Evolutionary conservation across 2,329 filamentous ascomycete genomes (phyloP).

Genomic region (Aureobasidium leucospermi): DNA sequence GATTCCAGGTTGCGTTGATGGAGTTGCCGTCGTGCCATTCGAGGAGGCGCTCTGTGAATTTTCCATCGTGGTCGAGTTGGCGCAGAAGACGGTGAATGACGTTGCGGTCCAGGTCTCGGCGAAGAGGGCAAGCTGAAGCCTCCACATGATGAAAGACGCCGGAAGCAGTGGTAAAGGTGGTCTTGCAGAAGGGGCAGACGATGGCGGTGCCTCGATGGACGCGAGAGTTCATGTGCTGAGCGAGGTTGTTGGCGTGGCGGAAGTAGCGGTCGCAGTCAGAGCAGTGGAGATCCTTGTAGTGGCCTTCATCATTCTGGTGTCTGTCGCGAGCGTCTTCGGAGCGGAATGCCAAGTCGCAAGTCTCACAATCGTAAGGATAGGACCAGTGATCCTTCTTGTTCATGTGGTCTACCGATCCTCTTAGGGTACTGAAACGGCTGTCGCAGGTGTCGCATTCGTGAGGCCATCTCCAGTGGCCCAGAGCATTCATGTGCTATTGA

Average conservation of each 20-base stretch:
- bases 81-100: slow-evolving; percentile 41
- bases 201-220: slow-evolving; percentile 41
- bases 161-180: slow-evolving; percentile 26
- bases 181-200: slow-evolving; percentile 50
- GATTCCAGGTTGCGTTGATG: slow-evolving; percentile 32
- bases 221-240: slow-evolving; percentile 49
- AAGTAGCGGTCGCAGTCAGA: slow-evolving; percentile 26
- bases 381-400: not conserved
- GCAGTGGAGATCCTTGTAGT: slow-evolving; percentile 26
- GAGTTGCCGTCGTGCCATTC: slow-evolving; percentile 32
- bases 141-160: not conserved
- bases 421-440: slow-evolving; percentile 17
- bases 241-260: slow-evolving; percentile 24
- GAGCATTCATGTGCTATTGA: slow-evolving; percentile 28
- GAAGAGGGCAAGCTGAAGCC: not conserved
- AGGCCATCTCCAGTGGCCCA: slow-evolving; percentile 23
- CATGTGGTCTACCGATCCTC: slow-evolving; percentile 25
- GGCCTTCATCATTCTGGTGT: slow-evolving; percentile 12
- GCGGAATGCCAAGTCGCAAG: not conserved
- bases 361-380: slow-evolving; percentile 15
- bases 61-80: slow-evolving; percentile 38
- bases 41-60: slow-evolving; percentile 48
- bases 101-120: slow-evolving; percentile 39
- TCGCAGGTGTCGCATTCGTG: slow-evolving; percentile 26
- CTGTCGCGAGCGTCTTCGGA: not conserved